phyloP scores from a whole-genome alignment of 257 asterid species.

The Solanum dulcamara region DNA sequence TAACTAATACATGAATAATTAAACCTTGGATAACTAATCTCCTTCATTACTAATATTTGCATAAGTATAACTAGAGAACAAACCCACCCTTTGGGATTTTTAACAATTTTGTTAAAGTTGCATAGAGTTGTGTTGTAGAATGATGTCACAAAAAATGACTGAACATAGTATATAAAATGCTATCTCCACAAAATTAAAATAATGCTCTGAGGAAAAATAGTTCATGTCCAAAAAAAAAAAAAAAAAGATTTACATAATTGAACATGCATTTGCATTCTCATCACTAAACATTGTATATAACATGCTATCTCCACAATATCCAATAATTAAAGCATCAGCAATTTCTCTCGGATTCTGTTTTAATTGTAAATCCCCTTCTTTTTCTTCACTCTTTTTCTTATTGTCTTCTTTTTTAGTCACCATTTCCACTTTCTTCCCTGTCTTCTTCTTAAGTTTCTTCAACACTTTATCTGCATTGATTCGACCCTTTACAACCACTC shows the following conservation, averaged over 20 bases:
- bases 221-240: background rate
- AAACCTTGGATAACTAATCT: background rate
- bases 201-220: background rate
- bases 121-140: background rate
- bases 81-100: background rate
- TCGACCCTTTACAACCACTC: constrained; percentile 40
- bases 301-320: constrained; percentile 26
- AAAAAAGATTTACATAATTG: constrained; percentile 28
- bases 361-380: background rate
- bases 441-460: constrained; percentile 60
- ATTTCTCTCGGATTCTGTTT: constrained; percentile 1
- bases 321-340: constrained; percentile 15
- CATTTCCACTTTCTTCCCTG: constrained; percentile 55
- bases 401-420: constrained; percentile 11
- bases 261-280: constrained; percentile 77
- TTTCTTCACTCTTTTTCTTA: background rate
- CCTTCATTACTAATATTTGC: background rate
- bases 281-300: constrained; percentile 49
- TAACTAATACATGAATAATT: background rate
- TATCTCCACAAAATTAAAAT: background rate
- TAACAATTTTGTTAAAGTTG: background rate
- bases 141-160: background rate
- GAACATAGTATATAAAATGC: background rate
- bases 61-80: fast-evolving
- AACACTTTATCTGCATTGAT: constrained; percentile 40